phyloP scores from a whole-genome alignment of 1,139 yeast species.

The Saccharomyces pastorianus region DNA sequence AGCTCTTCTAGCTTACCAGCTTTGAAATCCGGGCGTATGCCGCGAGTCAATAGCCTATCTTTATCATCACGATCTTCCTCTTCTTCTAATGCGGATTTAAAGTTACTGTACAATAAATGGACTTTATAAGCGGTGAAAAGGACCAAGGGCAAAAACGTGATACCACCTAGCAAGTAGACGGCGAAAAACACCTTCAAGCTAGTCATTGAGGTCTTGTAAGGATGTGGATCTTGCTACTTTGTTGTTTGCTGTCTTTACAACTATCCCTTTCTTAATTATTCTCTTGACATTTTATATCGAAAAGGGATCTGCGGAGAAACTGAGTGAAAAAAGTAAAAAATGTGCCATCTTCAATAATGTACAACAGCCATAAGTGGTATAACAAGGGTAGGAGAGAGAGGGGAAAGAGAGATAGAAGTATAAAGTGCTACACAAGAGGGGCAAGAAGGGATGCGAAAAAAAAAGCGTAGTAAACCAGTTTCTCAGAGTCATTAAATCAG shows the following conservation, averaged over 20 bases:
- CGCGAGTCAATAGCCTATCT: slow-evolving; percentile 10
- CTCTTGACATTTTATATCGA: neutral
- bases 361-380: no score
- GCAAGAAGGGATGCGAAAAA: neutral
- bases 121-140: slow-evolving; percentile 28
- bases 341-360: neutral
- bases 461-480: neutral
- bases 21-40: slow-evolving; percentile 38
- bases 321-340: neutral
- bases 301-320: neutral
- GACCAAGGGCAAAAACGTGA: slow-evolving; percentile 63
- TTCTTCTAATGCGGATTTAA: slow-evolving; percentile 18
- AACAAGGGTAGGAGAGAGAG: no score
- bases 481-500: slow-evolving; percentile 37
- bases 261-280: neutral
- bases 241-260: neutral
- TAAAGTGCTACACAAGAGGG: no score
- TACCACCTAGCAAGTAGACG: slow-evolving; percentile 61
- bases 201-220: slow-evolving; percentile 7
- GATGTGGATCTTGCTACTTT: neutral
- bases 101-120: slow-evolving; percentile 11
- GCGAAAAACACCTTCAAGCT: slow-evolving; percentile 15
- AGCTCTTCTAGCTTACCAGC: slow-evolving; percentile 59
- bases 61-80: slow-evolving; percentile 15
- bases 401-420: no score